These are phyloP conservation scores for Spathaspora hagerdaliae DNA, from an alignment of 805 yeast genomes.

Conservation along the genomic window DNA sequence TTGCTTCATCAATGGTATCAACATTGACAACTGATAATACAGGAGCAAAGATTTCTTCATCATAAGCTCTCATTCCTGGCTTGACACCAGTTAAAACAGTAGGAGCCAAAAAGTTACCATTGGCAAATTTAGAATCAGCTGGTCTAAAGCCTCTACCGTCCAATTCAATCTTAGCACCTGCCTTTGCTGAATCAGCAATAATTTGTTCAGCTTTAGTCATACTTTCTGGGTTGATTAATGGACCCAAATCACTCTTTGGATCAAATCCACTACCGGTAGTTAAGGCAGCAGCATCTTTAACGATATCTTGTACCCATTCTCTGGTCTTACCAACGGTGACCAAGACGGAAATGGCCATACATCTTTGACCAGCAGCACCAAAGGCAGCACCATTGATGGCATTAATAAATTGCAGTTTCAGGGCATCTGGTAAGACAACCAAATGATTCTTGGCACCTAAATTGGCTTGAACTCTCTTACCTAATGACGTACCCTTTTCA, in stretches of 20 bases:
- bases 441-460: constrained; percentile 80
- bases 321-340: constrained; percentile 67
- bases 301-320: constrained; percentile 60
- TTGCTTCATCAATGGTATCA: constrained; percentile 66
- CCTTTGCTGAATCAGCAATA: constrained; percentile 50
- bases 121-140: constrained; percentile 30
- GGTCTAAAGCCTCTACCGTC: constrained; percentile 57
- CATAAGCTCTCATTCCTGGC: constrained; percentile 69
- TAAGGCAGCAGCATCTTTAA: constrained; percentile 52
- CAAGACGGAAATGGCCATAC: constrained; percentile 73
- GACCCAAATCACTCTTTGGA: constrained; percentile 61
- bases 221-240: constrained; percentile 62
- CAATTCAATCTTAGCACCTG: constrained; percentile 59
- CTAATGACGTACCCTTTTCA: constrained; percentile 59
- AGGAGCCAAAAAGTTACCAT: constrained; percentile 72
- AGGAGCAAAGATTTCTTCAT: constrained; percentile 76
- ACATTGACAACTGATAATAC: constrained; percentile 60
- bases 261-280: constrained; percentile 67
- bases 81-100: constrained; percentile 58
- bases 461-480: constrained; percentile 74
- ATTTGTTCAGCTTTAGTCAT: constrained; percentile 52
- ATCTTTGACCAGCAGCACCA: constrained; percentile 84
- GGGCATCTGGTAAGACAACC: constrained; percentile 69
- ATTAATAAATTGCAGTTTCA: constrained; percentile 57
- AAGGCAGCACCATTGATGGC: constrained; percentile 73